phyloP scores from a whole-genome alignment of 78 protist genomes.

The Dictyostelium brefeldianum region DNA sequence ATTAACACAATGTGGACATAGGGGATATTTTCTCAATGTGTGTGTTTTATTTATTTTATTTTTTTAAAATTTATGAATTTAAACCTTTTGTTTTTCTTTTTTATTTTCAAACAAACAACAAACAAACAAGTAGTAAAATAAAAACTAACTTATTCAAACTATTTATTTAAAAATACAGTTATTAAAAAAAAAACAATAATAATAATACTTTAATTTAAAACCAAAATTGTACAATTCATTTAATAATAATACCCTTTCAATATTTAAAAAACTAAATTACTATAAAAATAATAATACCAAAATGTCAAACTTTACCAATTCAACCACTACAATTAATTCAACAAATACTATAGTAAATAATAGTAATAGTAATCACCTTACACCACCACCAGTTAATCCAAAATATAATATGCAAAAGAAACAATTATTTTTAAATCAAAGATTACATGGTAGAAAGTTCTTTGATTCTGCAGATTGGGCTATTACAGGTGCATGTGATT shows the following conservation, averaged over 20 bases:
- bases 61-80: too few relatives aligned
- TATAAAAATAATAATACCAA: neutral
- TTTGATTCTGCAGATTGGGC: conserved; percentile 73
- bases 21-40: too few relatives aligned
- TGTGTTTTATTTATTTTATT: too few relatives aligned
- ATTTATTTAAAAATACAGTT: neutral
- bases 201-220: neutral
- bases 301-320: neutral
- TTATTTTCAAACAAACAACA: too few relatives aligned
- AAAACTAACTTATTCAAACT: too few relatives aligned
- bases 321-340: neutral
- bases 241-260: neutral
- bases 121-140: too few relatives aligned
- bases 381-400: conserved; percentile 18
- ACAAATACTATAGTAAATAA: neutral
- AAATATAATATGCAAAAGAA: conserved; percentile 31
- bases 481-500: neutral
- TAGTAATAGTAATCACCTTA: neutral
- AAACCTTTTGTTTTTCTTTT: too few relatives aligned
- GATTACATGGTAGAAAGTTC: conserved; percentile 32
- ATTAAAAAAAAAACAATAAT: neutral
- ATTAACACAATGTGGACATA: too few relatives aligned
- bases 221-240: too few relatives aligned
- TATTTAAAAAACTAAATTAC: neutral
- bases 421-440: conserved; percentile 8